phyloP scores from a whole-genome alignment of 2,329 filamentous ascomycete species.

The Monilinia fructicola region DNA sequence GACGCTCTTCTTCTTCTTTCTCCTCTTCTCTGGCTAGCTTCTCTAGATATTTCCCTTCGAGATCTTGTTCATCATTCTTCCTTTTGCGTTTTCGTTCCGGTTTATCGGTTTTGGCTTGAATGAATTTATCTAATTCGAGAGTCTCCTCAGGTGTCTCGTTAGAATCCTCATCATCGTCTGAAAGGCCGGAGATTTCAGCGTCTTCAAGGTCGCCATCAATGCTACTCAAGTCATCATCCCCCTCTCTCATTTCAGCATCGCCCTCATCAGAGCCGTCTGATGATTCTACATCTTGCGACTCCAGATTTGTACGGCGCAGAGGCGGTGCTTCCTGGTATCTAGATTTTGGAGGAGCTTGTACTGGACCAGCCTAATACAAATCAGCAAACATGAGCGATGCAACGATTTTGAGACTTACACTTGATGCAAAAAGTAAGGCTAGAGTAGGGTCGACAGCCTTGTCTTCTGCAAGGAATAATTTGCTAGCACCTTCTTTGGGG shows the following conservation, averaged over 20 bases:
- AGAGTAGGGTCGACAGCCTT: conserved; percentile 67
- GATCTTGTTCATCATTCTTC: conserved; percentile 61
- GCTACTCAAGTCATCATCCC: conserved; percentile 43
- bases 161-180: conserved; percentile 36
- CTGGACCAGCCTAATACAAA: conserved; percentile 40
- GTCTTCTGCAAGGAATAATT: conserved; percentile 39
- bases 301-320: conserved; percentile 32
- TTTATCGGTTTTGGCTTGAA: conserved; percentile 46
- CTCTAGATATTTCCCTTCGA: conserved; percentile 69
- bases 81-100: conserved; percentile 61
- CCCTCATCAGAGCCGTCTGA: conserved; percentile 40
- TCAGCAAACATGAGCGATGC: conserved; percentile 9
- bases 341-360: conserved; percentile 40
- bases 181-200: conserved; percentile 36
- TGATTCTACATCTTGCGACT: conserved; percentile 32
- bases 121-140: conserved; percentile 44
- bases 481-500: conserved; percentile 31
- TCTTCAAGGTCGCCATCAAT: conserved; percentile 42
- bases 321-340: conserved; percentile 42
- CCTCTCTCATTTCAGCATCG: conserved; percentile 32
- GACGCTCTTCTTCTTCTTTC: conserved; percentile 51
- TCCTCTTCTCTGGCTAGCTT: conserved; percentile 61
- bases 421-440: conserved; percentile 68
- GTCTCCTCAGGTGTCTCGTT: conserved; percentile 27
- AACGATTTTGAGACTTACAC: conserved; percentile 55